These are phyloP conservation scores for Limonium bicolor DNA, from an alignment of 148 eudicot genomes.

Conservation along the genomic window DNA sequence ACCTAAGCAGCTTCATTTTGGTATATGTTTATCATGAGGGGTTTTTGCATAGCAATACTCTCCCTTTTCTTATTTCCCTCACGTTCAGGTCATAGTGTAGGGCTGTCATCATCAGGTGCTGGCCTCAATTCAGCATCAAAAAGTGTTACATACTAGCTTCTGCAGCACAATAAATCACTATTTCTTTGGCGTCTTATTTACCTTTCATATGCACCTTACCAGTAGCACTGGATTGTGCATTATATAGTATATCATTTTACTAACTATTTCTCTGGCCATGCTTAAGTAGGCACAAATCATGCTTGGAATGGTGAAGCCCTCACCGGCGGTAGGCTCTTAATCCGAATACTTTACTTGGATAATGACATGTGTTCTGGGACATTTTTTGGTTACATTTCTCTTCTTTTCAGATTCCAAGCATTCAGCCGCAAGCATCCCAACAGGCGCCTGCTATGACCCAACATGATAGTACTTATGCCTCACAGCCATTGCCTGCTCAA, in stretches of 20 bases:
- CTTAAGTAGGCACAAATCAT: slow-evolving; percentile 76
- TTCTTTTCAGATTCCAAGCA: slow-evolving; percentile 25
- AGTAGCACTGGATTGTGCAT: too few species aligned
- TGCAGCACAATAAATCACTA: too few species aligned
- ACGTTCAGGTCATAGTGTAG: too few species aligned
- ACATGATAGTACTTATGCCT: slow-evolving; percentile 27
- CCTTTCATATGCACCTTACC: too few species aligned
- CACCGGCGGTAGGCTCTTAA: slow-evolving; percentile 39
- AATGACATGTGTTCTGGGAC: neutral
- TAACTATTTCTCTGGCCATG: neutral
- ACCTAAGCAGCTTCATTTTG: too few species aligned
- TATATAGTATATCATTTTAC: neutral
- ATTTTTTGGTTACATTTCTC: neutral
- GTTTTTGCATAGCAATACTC: too few species aligned
- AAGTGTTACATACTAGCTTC: too few species aligned
- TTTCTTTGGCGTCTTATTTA: too few species aligned
- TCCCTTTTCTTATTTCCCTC: too few species aligned
- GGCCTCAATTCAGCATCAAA: too few species aligned
- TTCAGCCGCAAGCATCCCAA: slow-evolving; percentile 34
- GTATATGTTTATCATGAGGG: too few species aligned
- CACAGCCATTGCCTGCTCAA: slow-evolving; percentile 39
- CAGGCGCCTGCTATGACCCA: slow-evolving; percentile 27
- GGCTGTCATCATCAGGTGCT: too few species aligned
- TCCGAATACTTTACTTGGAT: neutral
- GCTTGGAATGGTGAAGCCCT: slow-evolving; percentile 93